Evolutionary conservation across 495 filamentous ascomycete genomes (phyloP).

Genomic region (Trichocladium antarcticum): DNA sequence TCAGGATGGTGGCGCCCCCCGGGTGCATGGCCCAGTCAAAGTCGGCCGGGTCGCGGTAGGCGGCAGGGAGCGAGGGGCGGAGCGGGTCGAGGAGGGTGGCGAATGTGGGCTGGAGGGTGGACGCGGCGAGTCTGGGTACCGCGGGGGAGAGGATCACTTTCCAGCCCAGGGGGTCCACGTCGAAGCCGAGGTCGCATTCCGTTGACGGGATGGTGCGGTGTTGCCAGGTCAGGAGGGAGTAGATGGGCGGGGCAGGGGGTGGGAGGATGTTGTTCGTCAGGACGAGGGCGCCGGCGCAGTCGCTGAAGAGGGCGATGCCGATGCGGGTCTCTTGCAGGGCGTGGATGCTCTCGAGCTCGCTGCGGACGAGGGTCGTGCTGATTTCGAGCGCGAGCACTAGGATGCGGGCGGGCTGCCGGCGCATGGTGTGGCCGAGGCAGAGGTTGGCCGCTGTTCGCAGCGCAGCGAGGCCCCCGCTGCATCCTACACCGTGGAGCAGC

Average conservation of each 20-base stretch:
- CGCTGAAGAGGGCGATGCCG: slow-evolving; percentile 49
- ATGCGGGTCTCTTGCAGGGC: slow-evolving; percentile 44
- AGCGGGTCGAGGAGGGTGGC: slow-evolving; percentile 34
- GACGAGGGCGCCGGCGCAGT: slow-evolving; percentile 50
- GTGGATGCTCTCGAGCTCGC: slow-evolving; percentile 46
- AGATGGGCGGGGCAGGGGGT: slow-evolving; percentile 40
- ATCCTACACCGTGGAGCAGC: slow-evolving; percentile 53
- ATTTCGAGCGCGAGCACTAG: slow-evolving; percentile 53
- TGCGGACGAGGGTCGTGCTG: slow-evolving; percentile 45
- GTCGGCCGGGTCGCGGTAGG: slow-evolving; percentile 34
- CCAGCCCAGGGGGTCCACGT: slow-evolving; percentile 49
- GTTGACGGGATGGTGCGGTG: slow-evolving; percentile 45
- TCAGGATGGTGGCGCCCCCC: slow-evolving; percentile 52
- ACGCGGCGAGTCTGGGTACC: slow-evolving; percentile 42
- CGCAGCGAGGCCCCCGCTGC: slow-evolving; percentile 52
- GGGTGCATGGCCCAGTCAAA: slow-evolving; percentile 64
- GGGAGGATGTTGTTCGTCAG: slow-evolving; percentile 48
- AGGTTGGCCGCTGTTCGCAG: slow-evolving; percentile 52
- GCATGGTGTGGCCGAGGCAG: slow-evolving; percentile 44
- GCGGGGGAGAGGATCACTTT: slow-evolving; percentile 49
- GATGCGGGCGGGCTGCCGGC: slow-evolving; percentile 43
- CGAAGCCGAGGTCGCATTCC: slow-evolving; percentile 47
- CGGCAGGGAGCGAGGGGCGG: slow-evolving; percentile 28
- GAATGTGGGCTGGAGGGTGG: slow-evolving; percentile 41
- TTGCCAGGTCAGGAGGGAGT: slow-evolving; percentile 50